Evolutionary conservation across 163 green algal species (phyloP), one percentile per base, ranked within the genome.

Genomic region (Prototheca cutis): DNA sequence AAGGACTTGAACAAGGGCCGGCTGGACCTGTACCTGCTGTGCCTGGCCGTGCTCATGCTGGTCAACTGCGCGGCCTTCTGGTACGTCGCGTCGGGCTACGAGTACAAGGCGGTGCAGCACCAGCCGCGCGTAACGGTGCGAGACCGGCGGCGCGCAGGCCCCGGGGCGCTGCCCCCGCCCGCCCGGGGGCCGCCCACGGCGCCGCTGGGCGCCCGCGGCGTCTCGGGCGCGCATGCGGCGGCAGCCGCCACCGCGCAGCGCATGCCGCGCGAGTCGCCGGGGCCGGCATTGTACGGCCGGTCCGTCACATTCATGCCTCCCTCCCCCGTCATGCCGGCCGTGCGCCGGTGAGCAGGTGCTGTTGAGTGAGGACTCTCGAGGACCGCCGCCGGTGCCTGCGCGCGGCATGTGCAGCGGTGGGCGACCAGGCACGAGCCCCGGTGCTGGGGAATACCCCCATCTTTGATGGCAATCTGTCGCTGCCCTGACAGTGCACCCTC

Each of bases 21-120:
- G 52, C 70, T 94, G 54, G 84, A 92, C 66, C 68, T 84, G 4
- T 94, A 90, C 71, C 87, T 94, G 70, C 61, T 86, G 17, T 61
- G 84, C 40, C 75, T 93, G 40, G 84, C 66, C 7, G 72, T 34
- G 27, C 66, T 93, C 42, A 88, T 88, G 81, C 8, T 71, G 6
- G n/a, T 79, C 59, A 92, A 90, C 71, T 63, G 78, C 29, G 33
- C 59, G 54, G 72, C 90, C 25, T 93, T 86, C 58, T 33, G 85
- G 23, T 69, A 63, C 58, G 80, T 95, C 48, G 81, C 87, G 0
- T 30, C 68, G 25, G 54, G 39, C 15, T 94, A 91, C 64, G 69
- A 85, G 53, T 94, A 94, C 80, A 94, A 94, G 66, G 57, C 61
- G 23, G 56, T 87, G 17, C 53, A 71, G 53, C 80, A 87, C 42